Evolutionary conservation across 208 protist species (phyloP).

Genomic region (Trypanosoma melophagium): DNA sequence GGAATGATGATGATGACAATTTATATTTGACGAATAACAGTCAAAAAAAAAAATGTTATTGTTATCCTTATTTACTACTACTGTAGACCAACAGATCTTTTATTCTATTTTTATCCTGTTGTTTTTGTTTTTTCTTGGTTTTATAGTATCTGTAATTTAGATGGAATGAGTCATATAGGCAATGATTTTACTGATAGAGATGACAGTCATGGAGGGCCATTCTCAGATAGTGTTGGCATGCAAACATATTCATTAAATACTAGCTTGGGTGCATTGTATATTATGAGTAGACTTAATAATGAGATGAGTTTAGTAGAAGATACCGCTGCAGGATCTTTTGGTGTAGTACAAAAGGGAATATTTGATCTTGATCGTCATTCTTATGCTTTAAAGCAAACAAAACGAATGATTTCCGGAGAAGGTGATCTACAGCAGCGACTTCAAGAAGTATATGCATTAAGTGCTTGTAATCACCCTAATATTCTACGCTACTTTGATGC

Average conservation of each 20-base stretch:
- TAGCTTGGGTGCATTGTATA: constrained; percentile 34
- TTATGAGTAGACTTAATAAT: constrained; percentile 69
- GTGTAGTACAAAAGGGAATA: constrained; percentile 52
- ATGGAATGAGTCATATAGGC: neutral
- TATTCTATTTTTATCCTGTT: constrained; percentile 13
- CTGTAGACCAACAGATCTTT: neutral
- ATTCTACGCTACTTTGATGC: constrained; percentile 85
- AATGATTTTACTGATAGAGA: constrained; percentile 10
- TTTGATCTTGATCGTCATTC: constrained; percentile 59
- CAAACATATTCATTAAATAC: constrained; percentile 36
- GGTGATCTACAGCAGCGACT: constrained; percentile 75
- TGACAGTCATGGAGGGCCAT: constrained; percentile 6
- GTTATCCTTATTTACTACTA: neutral
- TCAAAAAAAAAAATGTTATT: too few species aligned
- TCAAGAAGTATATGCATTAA: constrained; percentile 80
- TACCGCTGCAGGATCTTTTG: constrained; percentile 68
- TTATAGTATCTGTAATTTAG: neutral
- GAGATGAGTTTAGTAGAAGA: constrained; percentile 77
- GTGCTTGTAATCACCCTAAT: constrained; percentile 64
- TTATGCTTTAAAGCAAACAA: constrained; percentile 85
- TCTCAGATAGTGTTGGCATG: constrained; percentile 25
- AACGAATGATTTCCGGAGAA: constrained; percentile 67
- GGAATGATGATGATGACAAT: too few species aligned
- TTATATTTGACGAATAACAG: too few species aligned
- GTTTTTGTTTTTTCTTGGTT: constrained; percentile 4